phyloP scores from a whole-genome alignment of 768 basidiomycete genomes.

The Cystobasidium onofrii region DNA sequence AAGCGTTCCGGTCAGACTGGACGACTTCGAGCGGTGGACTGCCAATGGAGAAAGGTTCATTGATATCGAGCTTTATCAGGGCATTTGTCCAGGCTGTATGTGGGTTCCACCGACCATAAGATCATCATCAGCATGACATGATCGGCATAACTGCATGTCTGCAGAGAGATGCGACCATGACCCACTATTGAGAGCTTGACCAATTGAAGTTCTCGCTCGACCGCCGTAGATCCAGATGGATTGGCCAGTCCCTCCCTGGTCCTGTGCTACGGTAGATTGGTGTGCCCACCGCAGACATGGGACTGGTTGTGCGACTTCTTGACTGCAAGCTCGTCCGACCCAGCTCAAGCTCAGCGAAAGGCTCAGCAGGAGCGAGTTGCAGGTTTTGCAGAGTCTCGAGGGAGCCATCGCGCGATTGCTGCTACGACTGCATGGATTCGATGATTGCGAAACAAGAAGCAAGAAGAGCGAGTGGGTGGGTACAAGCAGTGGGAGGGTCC shows the following conservation, averaged over 20 bases:
- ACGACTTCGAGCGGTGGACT: conserved; percentile 13
- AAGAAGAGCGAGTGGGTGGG: too few species aligned
- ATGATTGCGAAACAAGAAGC: neutral
- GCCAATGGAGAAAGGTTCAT: neutral
- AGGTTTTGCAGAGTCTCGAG: neutral
- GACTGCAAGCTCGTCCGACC: neutral
- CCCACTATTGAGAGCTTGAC: conserved; percentile 21
- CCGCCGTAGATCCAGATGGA: conserved; percentile 27
- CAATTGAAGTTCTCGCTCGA: conserved; percentile 14
- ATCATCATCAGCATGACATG: neutral
- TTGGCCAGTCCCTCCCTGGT: neutral
- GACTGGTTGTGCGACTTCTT: neutral
- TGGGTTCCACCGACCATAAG: neutral
- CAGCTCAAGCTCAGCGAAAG: neutral
- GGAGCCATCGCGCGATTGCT: neutral
- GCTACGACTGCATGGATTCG: neutral
- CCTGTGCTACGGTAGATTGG: neutral
- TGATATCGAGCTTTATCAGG: conserved; percentile 12
- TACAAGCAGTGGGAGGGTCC: too few species aligned
- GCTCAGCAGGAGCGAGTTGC: neutral
- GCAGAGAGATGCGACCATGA: neutral
- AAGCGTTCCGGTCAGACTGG: neutral
- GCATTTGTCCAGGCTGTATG: conserved; percentile 23
- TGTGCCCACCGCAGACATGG: conserved; percentile 21
- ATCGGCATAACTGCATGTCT: neutral